phyloP scores from a whole-genome alignment of 2,329 filamentous ascomycete genomes.

The Furcasterigmium furcatum region DNA sequence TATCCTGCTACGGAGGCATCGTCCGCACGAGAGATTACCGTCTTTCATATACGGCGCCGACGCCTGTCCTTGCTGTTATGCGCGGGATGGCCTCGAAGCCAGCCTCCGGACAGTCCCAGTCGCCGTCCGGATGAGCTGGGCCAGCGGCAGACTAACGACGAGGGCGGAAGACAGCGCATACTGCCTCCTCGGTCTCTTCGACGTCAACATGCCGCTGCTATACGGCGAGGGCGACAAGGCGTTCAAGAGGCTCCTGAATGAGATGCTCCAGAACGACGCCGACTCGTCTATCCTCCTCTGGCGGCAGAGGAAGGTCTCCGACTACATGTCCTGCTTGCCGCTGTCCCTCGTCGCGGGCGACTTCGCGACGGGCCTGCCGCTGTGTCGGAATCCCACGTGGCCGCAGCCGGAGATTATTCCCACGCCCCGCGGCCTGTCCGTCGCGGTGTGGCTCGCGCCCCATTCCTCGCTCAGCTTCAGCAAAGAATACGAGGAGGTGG shows the following conservation, averaged over 20 bases:
- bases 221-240: slow-evolving; percentile 9
- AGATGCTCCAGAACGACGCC: not conserved
- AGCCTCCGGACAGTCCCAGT: not conserved
- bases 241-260: not conserved
- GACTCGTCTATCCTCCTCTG: not conserved
- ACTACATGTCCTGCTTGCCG: not conserved
- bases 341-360: not conserved
- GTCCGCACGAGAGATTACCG: no score
- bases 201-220: slow-evolving; percentile 6
- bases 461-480: not conserved
- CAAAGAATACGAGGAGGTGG: not conserved
- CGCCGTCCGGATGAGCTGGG: slow-evolving; percentile 1
- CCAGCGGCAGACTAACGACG: not conserved
- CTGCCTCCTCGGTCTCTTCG: slow-evolving; percentile 5
- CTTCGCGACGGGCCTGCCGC: no score
- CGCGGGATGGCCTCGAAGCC: not conserved
- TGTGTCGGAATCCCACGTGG: not conserved
- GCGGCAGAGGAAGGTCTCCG: not conserved
- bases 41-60: no score
- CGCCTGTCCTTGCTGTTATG: not conserved
- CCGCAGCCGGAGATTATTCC: not conserved
- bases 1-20: not conserved
- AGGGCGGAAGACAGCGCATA: slow-evolving; percentile 6
- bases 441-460: not conserved
- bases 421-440: not conserved